Evolutionary conservation across 2,329 filamentous ascomycete species (phyloP).

Genomic region (Plenodomus lindquistii): DNA sequence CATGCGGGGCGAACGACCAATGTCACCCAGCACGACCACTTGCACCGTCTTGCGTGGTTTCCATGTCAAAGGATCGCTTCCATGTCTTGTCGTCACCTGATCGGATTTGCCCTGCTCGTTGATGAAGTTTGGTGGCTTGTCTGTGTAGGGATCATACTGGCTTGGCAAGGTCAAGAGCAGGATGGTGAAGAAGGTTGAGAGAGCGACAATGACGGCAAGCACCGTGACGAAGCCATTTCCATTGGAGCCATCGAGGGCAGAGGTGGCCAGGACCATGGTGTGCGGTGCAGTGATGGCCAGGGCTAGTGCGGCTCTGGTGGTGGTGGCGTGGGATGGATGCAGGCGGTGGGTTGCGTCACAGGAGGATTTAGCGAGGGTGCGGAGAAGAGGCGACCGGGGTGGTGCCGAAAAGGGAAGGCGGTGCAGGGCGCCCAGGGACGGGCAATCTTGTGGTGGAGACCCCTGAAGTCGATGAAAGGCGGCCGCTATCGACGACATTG

Average conservation of each 20-base stretch:
- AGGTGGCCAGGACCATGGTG: conserved; percentile 40
- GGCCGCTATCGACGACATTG: conserved; percentile 9
- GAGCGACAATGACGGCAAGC: conserved; percentile 45
- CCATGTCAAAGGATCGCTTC: conserved; percentile 21
- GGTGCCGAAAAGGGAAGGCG: conserved; percentile 20
- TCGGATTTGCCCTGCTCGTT: conserved; percentile 30
- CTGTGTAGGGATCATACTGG: conserved; percentile 52
- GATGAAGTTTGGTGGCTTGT: conserved; percentile 26
- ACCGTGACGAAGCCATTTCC: conserved; percentile 41
- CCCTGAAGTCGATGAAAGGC: conserved; percentile 23
- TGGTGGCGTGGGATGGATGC: conserved; percentile 19
- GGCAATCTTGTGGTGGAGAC: conserved; percentile 16
- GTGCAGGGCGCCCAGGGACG: conserved; percentile 2
- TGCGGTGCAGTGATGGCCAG: background rate
- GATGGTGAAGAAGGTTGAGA: conserved; percentile 54
- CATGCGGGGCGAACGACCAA: conserved; percentile 95
- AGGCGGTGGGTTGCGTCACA: conserved; percentile 10
- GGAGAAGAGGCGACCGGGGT: conserved; percentile 19
- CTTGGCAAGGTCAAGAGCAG: conserved; percentile 58
- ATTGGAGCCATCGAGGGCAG: conserved; percentile 18
- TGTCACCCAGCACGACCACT: conserved; percentile 90
- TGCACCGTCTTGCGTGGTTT: conserved; percentile 63
- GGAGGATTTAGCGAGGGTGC: conserved; percentile 13
- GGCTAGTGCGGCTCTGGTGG: conserved; percentile 3
- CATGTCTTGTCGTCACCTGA: conserved; percentile 23